These are phyloP conservation scores for Aureobasidium lini DNA, from an alignment of 2,329 filamentous ascomycete species.

Conservation along the genomic window DNA sequence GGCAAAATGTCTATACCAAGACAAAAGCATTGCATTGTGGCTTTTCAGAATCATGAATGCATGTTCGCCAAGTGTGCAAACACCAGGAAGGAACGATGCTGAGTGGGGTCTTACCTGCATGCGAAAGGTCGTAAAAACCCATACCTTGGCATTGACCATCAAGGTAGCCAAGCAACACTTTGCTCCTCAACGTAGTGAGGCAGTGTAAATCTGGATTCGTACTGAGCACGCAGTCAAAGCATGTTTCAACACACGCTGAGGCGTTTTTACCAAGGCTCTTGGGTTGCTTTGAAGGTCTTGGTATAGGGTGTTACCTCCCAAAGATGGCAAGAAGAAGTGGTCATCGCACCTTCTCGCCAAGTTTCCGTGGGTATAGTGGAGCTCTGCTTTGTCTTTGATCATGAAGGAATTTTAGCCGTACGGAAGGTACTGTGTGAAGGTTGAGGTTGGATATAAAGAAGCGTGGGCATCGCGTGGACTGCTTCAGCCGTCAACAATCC, in stretches of 20 bases:
- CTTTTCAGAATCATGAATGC: neutral
- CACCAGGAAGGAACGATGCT: neutral
- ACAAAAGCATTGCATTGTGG: neutral
- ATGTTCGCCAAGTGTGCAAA: neutral
- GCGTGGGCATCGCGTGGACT: neutral
- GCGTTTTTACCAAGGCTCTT: constrained; percentile 6
- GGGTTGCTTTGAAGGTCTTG: neutral
- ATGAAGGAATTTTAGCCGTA: neutral
- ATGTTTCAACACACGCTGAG: neutral
- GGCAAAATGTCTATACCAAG: neutral
- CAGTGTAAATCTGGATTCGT: neutral
- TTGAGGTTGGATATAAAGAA: neutral
- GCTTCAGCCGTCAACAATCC: neutral
- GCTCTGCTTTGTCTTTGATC: neutral
- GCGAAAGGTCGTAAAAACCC: neutral
- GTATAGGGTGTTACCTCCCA: neutral
- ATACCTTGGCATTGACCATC: constrained; percentile 12
- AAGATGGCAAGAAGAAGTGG: neutral
- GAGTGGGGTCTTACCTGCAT: neutral
- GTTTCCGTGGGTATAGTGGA: neutral
- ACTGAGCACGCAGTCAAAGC: neutral
- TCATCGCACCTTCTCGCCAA: neutral
- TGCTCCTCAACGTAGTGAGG: neutral
- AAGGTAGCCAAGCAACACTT: constrained; percentile 11
- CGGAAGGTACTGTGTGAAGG: neutral